phyloP scores from a whole-genome alignment of 805 yeast genomes.

The Maudiozyma turicensis region DNA sequence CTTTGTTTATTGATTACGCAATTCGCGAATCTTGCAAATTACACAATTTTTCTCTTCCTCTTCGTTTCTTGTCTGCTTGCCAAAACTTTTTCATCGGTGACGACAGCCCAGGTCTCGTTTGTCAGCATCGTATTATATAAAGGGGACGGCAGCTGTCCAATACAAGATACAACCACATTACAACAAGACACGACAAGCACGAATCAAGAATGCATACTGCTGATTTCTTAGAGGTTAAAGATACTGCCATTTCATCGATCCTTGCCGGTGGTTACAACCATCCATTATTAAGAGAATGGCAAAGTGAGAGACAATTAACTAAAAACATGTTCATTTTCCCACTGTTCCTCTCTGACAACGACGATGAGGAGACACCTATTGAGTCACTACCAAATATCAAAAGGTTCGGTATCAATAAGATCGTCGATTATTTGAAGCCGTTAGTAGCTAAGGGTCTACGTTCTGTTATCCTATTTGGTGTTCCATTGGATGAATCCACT shows the following conservation, averaged over 20 bases:
- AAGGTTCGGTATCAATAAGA: conserved; percentile 73
- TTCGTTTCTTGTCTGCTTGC: no score
- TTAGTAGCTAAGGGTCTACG: conserved; percentile 73
- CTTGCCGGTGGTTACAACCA: conserved; percentile 93
- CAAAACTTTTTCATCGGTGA: no score
- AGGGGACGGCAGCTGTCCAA: no score
- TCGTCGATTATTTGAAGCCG: conserved; percentile 58
- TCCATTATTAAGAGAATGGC: conserved; percentile 86
- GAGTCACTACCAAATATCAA: conserved; percentile 80
- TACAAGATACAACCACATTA: no score
- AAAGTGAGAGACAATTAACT: conserved; percentile 67
- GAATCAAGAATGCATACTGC: conserved; percentile 50
- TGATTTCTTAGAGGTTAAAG: conserved; percentile 49
- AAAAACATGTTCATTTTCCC: conserved; percentile 93
- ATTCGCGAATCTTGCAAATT: no score
- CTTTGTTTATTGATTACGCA: no score
- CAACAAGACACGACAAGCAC: background rate
- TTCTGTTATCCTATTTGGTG: conserved; percentile 88
- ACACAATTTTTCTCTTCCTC: no score
- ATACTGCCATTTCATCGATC: conserved; percentile 60
- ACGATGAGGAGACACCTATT: conserved; percentile 69
- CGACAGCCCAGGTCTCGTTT: no score
- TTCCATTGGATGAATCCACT: conserved; percentile 61
- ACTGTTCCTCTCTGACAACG: conserved; percentile 68
- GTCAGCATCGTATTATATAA: no score